Evolutionary conservation across 331 rosid species (phyloP).

Genomic region (Acacia pycnantha): DNA sequence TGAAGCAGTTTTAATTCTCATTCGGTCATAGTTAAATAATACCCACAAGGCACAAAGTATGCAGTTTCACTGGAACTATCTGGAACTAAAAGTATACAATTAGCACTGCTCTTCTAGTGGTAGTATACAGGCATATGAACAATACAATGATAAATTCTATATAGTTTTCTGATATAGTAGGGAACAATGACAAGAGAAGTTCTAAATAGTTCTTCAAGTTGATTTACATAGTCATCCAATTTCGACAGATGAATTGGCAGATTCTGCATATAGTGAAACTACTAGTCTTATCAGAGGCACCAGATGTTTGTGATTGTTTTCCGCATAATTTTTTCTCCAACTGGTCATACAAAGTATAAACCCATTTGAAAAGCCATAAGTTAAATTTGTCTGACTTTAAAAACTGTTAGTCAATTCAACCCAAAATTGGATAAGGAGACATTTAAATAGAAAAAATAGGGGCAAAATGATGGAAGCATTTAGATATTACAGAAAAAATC

Average conservation of each 20-base stretch:
- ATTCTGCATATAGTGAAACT: neutral
- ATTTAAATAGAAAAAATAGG: neutral
- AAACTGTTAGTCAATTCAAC: neutral
- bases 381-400: too few relatives aligned
- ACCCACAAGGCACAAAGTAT: neutral
- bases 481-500: neutral
- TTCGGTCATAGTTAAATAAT: neutral
- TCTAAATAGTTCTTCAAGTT: neutral
- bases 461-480: neutral
- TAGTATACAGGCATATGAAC: neutral
- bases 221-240: neutral
- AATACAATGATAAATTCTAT: neutral
- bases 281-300: neutral
- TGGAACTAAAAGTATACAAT: slow-evolving; percentile 14
- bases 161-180: neutral
- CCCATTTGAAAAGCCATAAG: neutral
- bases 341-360: neutral
- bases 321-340: neutral
- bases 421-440: neutral
- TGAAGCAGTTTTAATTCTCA: neutral
- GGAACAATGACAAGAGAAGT: neutral
- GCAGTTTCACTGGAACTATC: neutral
- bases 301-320: neutral
- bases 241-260: neutral
- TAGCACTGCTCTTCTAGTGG: neutral